Base-by-base conservation (phyloP, 2,329 filamentous ascomycete species). In the Sporothrix sp. region DNA sequence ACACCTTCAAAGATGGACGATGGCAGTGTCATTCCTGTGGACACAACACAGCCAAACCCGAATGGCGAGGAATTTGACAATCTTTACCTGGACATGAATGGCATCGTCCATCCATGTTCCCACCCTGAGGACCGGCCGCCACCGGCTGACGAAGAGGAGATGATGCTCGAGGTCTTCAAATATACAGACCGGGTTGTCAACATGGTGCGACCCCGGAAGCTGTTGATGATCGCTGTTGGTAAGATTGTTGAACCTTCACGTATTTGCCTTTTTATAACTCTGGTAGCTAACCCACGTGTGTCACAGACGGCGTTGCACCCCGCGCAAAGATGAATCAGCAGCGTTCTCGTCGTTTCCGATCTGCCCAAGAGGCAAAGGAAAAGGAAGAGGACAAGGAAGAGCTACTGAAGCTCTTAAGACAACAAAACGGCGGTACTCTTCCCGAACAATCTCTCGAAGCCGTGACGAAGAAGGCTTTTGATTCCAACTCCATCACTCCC, bases 321-420 rank as follows among this genome's bases (percentile, higher is more conserved):
- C 85, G 93, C 66, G 94, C 94, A 53, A 98, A 98, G 70, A 98
- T 98, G 93, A 98, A 98, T 66, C 94, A 98, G 66, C 93, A 98
- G 70, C 87, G 93, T 55, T 95, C 93, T 37, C 81, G 93, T 67
- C 87, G 93, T 61, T 98, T 98, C 70, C 84, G 93, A 55, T 86
- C 91, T 20, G 93, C 90, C 2, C 88, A 91, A 65, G 93, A 98
- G 65, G 93, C 93, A 14, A 83, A 88, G 63, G 89, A 97, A 65
- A 95, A 96, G 65, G 89, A 94, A 62, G 82, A 85, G 52, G 88
- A 96, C 64, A 95, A 94, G 63, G 82, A 85, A 56, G 87, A 95
- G 64, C 82, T 96, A 44, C 73, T 90, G 53, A 90, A 91, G 61
- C 73, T 95, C 64, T 74, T 97, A 49, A 86, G 84, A 62, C 81